Evolutionary conservation across 805 yeast genomes (phyloP), one percentile per base, ranked within the genome.

Genomic region (Metschnikowia shivogae): DNA sequence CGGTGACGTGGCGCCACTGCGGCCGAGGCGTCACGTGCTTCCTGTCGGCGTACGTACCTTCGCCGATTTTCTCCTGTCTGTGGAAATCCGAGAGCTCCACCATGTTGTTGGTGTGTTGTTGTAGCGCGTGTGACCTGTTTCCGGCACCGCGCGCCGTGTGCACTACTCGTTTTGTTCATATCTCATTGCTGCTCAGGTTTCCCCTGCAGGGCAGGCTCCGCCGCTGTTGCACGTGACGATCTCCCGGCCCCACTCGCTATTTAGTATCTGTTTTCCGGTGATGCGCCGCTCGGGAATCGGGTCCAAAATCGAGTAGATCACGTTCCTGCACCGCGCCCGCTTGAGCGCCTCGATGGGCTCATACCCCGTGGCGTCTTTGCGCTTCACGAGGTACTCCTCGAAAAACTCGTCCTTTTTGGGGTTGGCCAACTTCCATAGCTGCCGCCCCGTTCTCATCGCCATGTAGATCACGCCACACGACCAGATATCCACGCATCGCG

Each of bases 221-320:
- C 86, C 90, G 20, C 86, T 85, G 30, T 77, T 81, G 62, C 96
- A 89, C 24, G 87, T 82, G 47, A 70, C 75, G 50, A 92, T 89
- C 61, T 88, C 95, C 47, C 97, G 72, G 0, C 95, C 96, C 98
- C 98, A 92, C 64, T 93, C 98, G 62, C 93, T 84, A 59, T 86
- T 89, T 60, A 93, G 70, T 24, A 90, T 80, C 65, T 92, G 97
- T 55, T 80, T 80, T 11, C 95, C 95, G 22, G 86, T 90, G 52
- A 93, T 86, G 61, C 98, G 77, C 55, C 97, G 76, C 11, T 76
- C 70, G 4, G 99, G 95, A 29, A 84, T 81, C 1, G 99, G 99
- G 61, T 93, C 98, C 55, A 93, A 70, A 44, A 93, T 86, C 17
- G 96, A 87, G 63, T 92, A 92, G 47, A 93, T 85, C 34, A 92